phyloP scores from a whole-genome alignment of 116 monocot species.

The Iris pallida region DNA sequence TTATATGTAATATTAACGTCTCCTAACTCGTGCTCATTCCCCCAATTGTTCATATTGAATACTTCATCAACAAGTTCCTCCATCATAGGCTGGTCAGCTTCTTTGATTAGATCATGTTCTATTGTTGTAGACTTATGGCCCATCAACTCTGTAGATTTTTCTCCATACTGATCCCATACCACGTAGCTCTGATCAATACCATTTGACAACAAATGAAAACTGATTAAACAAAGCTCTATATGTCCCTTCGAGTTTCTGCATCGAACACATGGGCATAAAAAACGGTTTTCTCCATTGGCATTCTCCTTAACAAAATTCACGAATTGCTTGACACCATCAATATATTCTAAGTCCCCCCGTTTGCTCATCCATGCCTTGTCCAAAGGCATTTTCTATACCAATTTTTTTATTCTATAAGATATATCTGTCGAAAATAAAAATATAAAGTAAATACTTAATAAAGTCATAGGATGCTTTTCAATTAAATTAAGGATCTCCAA shows the following conservation, averaged over 20 bases:
- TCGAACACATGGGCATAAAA: background rate
- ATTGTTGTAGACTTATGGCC: background rate
- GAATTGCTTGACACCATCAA: background rate
- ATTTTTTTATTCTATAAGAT: too few species aligned
- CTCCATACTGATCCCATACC: background rate
- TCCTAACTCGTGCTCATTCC: too few species aligned
- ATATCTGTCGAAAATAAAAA: too few species aligned
- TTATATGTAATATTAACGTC: too few species aligned
- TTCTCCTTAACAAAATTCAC: background rate
- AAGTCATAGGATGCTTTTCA: too few species aligned
- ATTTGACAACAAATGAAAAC: background rate
- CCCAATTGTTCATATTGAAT: too few species aligned
- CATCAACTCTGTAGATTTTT: background rate
- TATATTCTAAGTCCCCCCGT: background rate
- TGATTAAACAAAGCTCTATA: background rate
- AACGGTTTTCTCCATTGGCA: background rate
- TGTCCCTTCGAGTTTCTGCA: background rate
- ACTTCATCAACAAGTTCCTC: background rate
- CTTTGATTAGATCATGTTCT: background rate
- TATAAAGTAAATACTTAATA: too few species aligned
- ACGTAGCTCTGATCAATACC: background rate
- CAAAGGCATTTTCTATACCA: background rate
- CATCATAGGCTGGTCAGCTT: background rate
- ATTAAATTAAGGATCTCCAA: too few species aligned
- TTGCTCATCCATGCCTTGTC: background rate